Base-by-base conservation (phyloP, 371 early-diverging fungal genomes). In the Capillidium heterosporum region DNA sequence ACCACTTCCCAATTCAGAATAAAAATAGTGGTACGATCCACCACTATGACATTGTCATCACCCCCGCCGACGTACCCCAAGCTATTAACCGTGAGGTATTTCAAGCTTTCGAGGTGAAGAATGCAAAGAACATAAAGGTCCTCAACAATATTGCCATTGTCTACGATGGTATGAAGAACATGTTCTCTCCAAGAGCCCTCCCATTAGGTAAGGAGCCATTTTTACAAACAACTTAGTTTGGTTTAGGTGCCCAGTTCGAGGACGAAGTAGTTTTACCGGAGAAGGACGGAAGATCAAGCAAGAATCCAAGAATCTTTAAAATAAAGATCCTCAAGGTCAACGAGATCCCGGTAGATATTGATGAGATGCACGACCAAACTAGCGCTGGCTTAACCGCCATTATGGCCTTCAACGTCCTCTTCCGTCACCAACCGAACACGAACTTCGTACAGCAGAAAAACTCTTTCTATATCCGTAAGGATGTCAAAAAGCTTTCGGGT, bases 391-490 rank as follows among this genome's bases (percentile, higher is more conserved):
- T 69, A 39, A 72, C 77, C 15, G 74, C 78, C 28, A 73, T 85
- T 48, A 69, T 63, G 57, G 84, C 81, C 0, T 64, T 86, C 24
- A 87, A 87, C 48, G 66, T 82, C 44, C 63, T 85, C 10, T 70
- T 88, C 24, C 73, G 81, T n/a, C 79, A 83, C 57, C 67, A 75
- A 4, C 75, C 84, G 4, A 71, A 78, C 8, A 58, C 73, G 48
- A 62, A 67, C 32, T 78, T 76, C 63, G 69, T 77, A 3, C 75
- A 78, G 8, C 68, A 84, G 31, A 82, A 84, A 23, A 67, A 83
- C 1, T 84, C 82, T 17, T 83, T 86, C 69, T 89, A 78, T 63
- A 83, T 82, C 7, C 71, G 77, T 19, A 71, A 69, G 27, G 71
- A 72, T 44, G 68, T 70, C 1, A 60, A 66, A 29, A 13, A 60